Percentiles rank a stretch among this genome's conserved stretches.
Evolutionary conservation across 768 basidiomycete species (phyloP).

Genomic region (Agaricus blazei): DNA sequence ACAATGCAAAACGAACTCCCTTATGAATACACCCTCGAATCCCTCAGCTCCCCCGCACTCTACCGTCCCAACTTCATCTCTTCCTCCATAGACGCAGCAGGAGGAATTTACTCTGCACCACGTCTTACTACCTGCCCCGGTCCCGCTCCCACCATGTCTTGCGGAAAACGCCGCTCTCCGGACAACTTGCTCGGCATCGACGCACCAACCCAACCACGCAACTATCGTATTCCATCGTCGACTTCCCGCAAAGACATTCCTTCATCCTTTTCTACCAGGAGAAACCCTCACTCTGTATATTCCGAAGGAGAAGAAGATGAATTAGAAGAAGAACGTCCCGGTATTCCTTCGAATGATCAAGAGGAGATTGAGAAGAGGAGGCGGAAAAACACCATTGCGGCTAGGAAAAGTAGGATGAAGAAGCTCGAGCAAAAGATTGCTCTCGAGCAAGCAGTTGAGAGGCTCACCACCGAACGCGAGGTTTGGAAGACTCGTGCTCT

Average conservation of each 20-base stretch:
- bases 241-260: constrained; percentile 81
- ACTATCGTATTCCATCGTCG: constrained; percentile 64
- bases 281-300: constrained; percentile 26
- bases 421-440: constrained; percentile 66
- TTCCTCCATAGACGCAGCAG: constrained; percentile 9
- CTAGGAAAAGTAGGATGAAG: constrained; percentile 70
- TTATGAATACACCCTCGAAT: constrained; percentile 17
- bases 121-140: constrained; percentile 1
- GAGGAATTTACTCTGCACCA: constrained; percentile 3
- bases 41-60: constrained; percentile 12
- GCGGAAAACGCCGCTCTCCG: constrained; percentile 58
- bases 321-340: constrained; percentile 33
- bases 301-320: constrained; percentile 53
- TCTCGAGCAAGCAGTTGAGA: constrained; percentile 53
- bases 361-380: constrained; percentile 77
- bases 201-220: constrained; percentile 76
- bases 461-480: constrained; percentile 52
- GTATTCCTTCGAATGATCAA: constrained; percentile 40
- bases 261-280: constrained; percentile 63
- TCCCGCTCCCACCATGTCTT: constrained; percentile 16
- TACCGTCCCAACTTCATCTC: constrained; percentile 10
- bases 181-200: constrained; percentile 61
- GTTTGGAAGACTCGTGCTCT: constrained; percentile 55
- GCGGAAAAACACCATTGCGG: constrained; percentile 80
- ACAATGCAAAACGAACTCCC: constrained; percentile 20